Evolutionary conservation across 1,284 basidiomycete genomes (phyloP), one percentile per base, ranked within the genome.

Genomic region (Xerocomus minutiporus): DNA sequence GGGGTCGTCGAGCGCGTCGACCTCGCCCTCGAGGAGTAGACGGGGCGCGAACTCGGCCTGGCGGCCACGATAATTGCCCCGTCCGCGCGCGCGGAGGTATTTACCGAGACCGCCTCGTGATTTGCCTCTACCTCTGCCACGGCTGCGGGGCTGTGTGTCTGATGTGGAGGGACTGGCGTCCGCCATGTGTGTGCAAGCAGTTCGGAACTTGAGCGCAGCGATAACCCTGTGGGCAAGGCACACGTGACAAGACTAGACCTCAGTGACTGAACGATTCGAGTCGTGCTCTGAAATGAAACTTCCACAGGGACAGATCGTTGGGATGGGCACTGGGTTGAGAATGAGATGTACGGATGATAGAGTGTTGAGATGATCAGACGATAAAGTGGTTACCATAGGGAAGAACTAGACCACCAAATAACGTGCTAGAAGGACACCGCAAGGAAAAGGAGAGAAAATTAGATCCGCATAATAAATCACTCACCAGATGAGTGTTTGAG

Each of bases 91-190:
- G 39, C 85, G 80, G 32, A 88, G 74, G 61, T 84, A 86, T 68
- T 88, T 89, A 2, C 86, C 86, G 7, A 83, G 68, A 1, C 86
- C 84, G 8, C 86, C 86, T 51, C 84, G 76, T 44, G 81, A 82
- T 59, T 77, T 80, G 20, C 80, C 78, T 57, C 78, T 66, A 0
- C 79, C 80, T 53, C 81, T 62, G 1, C 77, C 73, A 2, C 72
- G 71, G 11, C 60, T 55, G 23, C 55, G 59, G 36, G 59, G 25
- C 9, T 59, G 59, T 31, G 23, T 51, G 23, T 63, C 52, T 1
- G 57, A 20, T 4, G 32, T 28, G 28, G 62, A 45, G 4, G 56
- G n/a, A 15, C 12, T 61, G 26, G 42, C 20, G 29, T 66, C 63
- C 4, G 52, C 31, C 68, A 70, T 57, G 35, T 36, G 15, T 36